phyloP scores from a whole-genome alignment of 2,329 filamentous ascomycete species.

The Uncinocarpus reesii region DNA sequence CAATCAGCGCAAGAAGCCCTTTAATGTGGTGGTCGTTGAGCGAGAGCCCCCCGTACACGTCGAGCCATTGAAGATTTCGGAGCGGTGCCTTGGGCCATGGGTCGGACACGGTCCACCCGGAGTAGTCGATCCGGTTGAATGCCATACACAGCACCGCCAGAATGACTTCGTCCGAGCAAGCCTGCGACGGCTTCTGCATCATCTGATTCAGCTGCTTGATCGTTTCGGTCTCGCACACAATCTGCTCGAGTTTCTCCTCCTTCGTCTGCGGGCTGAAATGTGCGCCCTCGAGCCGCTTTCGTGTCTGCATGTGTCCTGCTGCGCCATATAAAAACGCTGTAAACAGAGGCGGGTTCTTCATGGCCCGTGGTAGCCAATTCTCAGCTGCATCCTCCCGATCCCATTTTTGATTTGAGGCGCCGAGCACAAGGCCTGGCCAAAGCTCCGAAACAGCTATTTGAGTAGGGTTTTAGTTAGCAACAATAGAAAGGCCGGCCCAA shows the following conservation, averaged over 20 bases:
- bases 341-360: constrained; percentile 16
- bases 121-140: constrained; percentile 21
- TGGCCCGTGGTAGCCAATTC: constrained; percentile 17
- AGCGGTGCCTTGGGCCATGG: constrained; percentile 22
- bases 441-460: constrained; percentile 16
- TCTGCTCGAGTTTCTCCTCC: constrained; percentile 18
- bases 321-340: constrained; percentile 19
- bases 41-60: constrained; percentile 22
- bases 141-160: constrained; percentile 23
- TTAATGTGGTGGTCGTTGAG: constrained; percentile 22
- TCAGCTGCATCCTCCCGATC: constrained; percentile 14
- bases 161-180: constrained; percentile 22
- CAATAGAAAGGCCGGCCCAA: neutral
- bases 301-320: constrained; percentile 18
- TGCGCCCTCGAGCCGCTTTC: constrained; percentile 14
- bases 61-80: constrained; percentile 21
- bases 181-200: constrained; percentile 18
- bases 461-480: neutral
- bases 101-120: constrained; percentile 15
- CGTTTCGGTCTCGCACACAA: constrained; percentile 20
- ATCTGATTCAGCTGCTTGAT: constrained; percentile 23
- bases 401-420: constrained; percentile 15
- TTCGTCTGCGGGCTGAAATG: constrained; percentile 15
- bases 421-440: constrained; percentile 18
- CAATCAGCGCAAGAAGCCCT: constrained; percentile 23